phyloP scores from a whole-genome alignment of 768 basidiomycete genomes.

The Pholiota microspora region DNA sequence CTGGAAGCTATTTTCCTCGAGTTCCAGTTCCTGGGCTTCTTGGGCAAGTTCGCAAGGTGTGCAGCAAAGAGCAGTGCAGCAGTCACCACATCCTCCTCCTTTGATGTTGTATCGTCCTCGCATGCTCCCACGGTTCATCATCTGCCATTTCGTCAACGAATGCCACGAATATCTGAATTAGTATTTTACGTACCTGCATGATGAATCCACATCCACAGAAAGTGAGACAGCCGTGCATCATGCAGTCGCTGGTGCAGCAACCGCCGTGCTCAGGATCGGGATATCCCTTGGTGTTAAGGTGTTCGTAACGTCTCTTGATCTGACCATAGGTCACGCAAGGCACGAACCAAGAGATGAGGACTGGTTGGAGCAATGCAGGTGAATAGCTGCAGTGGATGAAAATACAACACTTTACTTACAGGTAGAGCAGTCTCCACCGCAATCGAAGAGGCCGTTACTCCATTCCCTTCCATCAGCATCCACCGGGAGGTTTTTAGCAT shows the following conservation, averaged over 20 bases:
- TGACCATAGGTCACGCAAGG: conserved; percentile 42
- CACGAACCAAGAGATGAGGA: conserved; percentile 34
- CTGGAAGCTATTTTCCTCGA: conserved; percentile 21
- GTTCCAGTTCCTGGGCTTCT: conserved; percentile 43
- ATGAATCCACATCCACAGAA: conserved; percentile 34
- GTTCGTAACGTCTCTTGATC: conserved; percentile 37
- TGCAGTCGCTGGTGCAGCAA: conserved; percentile 33
- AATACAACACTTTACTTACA: conserved; percentile 20
- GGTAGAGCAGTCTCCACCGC: conserved; percentile 29
- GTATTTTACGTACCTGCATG: conserved; percentile 32
- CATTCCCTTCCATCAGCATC: conserved; percentile 34
- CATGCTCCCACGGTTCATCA: conserved; percentile 32
- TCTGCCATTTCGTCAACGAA: conserved; percentile 16
- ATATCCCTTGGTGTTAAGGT: conserved; percentile 32
- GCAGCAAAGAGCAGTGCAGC: conserved; percentile 39
- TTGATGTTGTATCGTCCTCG: conserved; percentile 45
- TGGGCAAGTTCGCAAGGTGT: conserved; percentile 49
- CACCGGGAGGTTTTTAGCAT: conserved; percentile 31
- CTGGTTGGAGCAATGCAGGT: too few species aligned
- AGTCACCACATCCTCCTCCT: conserved; percentile 40
- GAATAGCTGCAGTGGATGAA: too few species aligned
- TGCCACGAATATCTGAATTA: too few species aligned
- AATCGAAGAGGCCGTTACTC: conserved; percentile 33
- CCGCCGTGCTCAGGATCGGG: conserved; percentile 38
- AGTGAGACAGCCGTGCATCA: conserved; percentile 29